Percentiles rank a stretch among this genome's conserved stretches.
Conservation (phyloP, 2,329 filamentous ascomycete genomes). For the Neopestalotiopsis sp. region DNA sequence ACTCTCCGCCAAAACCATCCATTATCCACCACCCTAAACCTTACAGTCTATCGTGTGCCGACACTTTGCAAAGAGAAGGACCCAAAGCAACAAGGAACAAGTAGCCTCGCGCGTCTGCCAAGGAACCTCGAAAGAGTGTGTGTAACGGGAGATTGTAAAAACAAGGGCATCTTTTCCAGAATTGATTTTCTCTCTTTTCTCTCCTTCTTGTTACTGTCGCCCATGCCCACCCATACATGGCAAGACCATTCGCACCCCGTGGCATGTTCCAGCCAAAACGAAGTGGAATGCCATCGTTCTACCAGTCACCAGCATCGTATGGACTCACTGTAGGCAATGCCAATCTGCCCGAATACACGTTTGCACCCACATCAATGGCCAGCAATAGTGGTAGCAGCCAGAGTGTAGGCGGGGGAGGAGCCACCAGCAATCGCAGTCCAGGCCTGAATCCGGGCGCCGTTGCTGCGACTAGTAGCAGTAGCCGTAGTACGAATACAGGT, state of each 20-base stretch:
- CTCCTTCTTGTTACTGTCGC: neutral
- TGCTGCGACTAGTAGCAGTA: constrained; percentile 1
- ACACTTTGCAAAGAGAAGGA: no score
- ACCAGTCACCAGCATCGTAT: constrained; percentile 42
- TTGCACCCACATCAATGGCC: constrained; percentile 33
- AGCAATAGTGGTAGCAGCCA: neutral
- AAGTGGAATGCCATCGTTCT: constrained; percentile 47
- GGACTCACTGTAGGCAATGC: constrained; percentile 36
- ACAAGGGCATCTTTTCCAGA: no score
- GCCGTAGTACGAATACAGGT: constrained; percentile 18
- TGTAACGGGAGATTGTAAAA: no score
- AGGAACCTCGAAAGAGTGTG: no score
- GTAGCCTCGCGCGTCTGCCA: no score
- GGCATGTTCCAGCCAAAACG: constrained; percentile 63
- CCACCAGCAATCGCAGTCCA: constrained; percentile 11
- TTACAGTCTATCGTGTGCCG: no score
- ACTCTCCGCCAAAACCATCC: no score
- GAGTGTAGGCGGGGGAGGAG: constrained; percentile 21
- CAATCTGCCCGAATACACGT: constrained; percentile 33
- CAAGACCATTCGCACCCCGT: constrained; percentile 25
- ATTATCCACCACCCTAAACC: no score
- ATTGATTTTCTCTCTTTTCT: no score
- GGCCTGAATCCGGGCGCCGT: constrained; percentile 4
- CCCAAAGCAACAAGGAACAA: no score
- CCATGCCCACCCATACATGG: constrained; percentile 26